A percentile compares a stretch with the other conserved stretches of the same genome.
These are phyloP conservation scores for Acanthamoeba castellanii DNA, from an alignment of 208 protist genomes.

Conservation along the genomic window DNA sequence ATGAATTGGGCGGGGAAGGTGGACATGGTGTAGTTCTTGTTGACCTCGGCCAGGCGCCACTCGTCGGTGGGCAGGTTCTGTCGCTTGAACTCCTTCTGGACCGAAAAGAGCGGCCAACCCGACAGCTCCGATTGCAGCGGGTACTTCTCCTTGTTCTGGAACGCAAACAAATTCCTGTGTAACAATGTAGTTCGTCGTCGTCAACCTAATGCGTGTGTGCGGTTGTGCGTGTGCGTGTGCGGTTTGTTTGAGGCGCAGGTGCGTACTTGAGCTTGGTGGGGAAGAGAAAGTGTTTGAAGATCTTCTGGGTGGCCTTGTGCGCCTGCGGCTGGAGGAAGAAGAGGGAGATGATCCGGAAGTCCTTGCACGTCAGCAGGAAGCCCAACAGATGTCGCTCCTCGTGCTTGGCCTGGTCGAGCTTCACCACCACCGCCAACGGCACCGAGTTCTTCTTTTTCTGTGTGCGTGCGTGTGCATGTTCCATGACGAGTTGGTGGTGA, in stretches of 20 bases:
- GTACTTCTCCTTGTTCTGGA: constrained; percentile 62
- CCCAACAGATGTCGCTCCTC: constrained; percentile 51
- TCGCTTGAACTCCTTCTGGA: constrained; percentile 58
- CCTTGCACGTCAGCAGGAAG: constrained; percentile 66
- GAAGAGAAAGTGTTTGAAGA: constrained; percentile 68
- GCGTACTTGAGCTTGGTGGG: constrained; percentile 52
- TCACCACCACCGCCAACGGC: constrained; percentile 47
- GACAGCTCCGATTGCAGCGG: constrained; percentile 27
- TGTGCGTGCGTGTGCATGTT: neutral
- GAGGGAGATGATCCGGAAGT: constrained; percentile 49
- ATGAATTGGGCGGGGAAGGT: constrained; percentile 31
- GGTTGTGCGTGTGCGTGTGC: neutral
- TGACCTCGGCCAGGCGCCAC: constrained; percentile 55
- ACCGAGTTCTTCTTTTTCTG: constrained; percentile 47
- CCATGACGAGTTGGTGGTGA: neutral
- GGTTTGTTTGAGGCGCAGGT: neutral
- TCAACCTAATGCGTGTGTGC: neutral
- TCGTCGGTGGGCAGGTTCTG: constrained; percentile 38
- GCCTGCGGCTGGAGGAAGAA: constrained; percentile 57
- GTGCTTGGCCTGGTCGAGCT: constrained; percentile 62
- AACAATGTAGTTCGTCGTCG: neutral
- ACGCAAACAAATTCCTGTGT: constrained; percentile 42
- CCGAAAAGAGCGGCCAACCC: constrained; percentile 47
- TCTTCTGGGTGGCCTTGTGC: constrained; percentile 24
- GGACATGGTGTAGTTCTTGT: constrained; percentile 55